Evolutionary conservation across 345 rosid genomes (phyloP), one percentile per base, ranked within the genome.

Genomic region (Gossypioides kirkii): DNA sequence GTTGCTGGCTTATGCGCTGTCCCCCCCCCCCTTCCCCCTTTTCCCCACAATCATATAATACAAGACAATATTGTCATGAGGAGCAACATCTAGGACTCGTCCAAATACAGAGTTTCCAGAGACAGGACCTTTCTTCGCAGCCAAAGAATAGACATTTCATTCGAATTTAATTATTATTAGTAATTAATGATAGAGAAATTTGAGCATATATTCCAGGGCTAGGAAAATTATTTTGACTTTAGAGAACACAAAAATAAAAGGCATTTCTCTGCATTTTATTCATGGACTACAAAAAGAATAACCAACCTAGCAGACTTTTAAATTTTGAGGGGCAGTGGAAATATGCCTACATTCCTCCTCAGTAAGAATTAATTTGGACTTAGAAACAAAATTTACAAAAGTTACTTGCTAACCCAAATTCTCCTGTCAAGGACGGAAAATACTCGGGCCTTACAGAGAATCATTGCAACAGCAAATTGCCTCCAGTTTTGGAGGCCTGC

Each of bases 401-500:
- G 49, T 45, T 45, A 45, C 49, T 43, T 43, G 47, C 80, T 67
- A 81, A 64, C 74, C 83, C 76, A 55, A 75, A 49, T 74, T 73
- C 85, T 75, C 80, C 82, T 76, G 85, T 86, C 89, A 84, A 32
- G 38, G 38, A 32, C 38, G 38, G 38, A 32, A 32, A 32, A 32
- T 32, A 32, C 38, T 32, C 38, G 38, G 38, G 38, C 38, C 38
- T 32, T 32, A 32, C 38, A 32, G 7, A 84, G 87, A 87, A 85
- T 85, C 54, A 73, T 56, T 77, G 70, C 71, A 74, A 26, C 83
- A 32, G 38, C 38, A 32, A 32, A 32, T 32, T 79, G 52, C 78
- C 74, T 68, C 75, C 16, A 71, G 22, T 43, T 54, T 53, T 77
- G 74, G 2, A 45, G 82, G 63, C 71, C 88, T 81, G 88, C 88